Conservation (phyloP, 139 green algal species). For the Asterochloris erici region DNA sequence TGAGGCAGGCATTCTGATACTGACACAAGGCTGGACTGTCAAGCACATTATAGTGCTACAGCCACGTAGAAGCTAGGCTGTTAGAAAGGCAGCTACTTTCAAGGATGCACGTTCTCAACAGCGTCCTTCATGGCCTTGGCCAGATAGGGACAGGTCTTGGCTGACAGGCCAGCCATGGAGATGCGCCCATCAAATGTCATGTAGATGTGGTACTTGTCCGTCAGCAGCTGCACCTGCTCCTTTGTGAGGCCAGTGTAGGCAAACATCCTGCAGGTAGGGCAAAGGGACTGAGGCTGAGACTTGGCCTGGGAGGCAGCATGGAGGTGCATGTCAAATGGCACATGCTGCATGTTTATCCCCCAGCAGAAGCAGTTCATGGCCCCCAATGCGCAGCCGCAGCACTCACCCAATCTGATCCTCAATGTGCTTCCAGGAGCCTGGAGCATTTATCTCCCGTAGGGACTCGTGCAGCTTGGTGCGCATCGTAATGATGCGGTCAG, state of each 20-base stretch:
- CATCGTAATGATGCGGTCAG: constrained; percentile 90
- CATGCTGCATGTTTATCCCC: not conserved
- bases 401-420: constrained; percentile 76
- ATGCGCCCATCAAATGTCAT: constrained; percentile 92
- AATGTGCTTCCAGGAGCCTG: constrained; percentile 74
- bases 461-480: constrained; percentile 55
- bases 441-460: constrained; percentile 54
- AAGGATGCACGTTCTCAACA: not conserved
- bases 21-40: too few relatives aligned
- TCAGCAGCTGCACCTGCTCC: constrained; percentile 74
- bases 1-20: too few relatives aligned
- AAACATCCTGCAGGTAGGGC: constrained; percentile 63
- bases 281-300: constrained; percentile 48
- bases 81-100: too few relatives aligned
- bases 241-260: constrained; percentile 64
- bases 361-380: constrained; percentile 74
- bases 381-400: too few relatives aligned
- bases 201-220: constrained; percentile 79
- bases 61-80: too few relatives aligned
- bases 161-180: constrained; percentile 88
- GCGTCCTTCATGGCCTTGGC: constrained; percentile 68
- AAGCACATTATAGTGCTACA: too few relatives aligned
- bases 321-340: constrained; percentile 66
- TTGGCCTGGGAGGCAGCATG: constrained; percentile 39
- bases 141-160: constrained; percentile 70